These are phyloP conservation scores for Alloteropsis semialata DNA, from an alignment of 176 grass and related monocot genomes.

Conservation along the genomic window DNA sequence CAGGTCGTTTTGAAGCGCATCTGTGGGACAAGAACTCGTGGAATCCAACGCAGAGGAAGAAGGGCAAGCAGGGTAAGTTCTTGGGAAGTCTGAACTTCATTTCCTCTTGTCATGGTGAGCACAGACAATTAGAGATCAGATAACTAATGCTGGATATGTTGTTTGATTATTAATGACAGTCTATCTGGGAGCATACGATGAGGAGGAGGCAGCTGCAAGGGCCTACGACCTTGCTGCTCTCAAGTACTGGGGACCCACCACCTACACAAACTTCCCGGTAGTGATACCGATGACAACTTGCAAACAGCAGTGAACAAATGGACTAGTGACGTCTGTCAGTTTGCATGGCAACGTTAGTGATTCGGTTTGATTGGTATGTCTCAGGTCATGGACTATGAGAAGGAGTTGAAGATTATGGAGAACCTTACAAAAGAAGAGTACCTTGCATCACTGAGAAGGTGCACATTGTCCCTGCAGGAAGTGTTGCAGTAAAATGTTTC, in stretches of 20 bases:
- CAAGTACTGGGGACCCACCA: constrained; percentile 72
- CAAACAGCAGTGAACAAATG: not conserved
- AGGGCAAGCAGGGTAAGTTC: constrained; percentile 61
- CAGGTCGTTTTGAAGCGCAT: constrained; percentile 67
- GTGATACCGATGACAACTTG: not conserved
- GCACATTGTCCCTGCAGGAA: not conserved
- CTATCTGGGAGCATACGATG: constrained; percentile 62
- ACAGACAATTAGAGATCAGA: not conserved
- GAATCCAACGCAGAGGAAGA: constrained; percentile 73
- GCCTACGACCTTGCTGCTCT: constrained; percentile 73
- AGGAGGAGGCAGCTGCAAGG: constrained; percentile 70
- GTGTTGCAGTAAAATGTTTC: not conserved
- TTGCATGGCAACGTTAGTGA: not conserved
- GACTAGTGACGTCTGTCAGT: not conserved
- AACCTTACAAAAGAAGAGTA: constrained; percentile 73
- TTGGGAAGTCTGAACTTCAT: not conserved
- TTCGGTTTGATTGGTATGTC: not conserved
- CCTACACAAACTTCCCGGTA: constrained; percentile 68
- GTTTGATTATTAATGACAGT: constrained; percentile 24
- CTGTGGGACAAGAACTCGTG: constrained; percentile 75
- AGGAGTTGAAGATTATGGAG: constrained; percentile 69
- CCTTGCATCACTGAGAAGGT: constrained; percentile 65
- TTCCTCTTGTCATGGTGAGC: not conserved
- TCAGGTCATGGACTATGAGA: constrained; percentile 62
- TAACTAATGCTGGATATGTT: not conserved